Evolutionary conservation across 2,329 filamentous ascomycete species (phyloP).

Genomic region (Leptoxyphium fumago): DNA sequence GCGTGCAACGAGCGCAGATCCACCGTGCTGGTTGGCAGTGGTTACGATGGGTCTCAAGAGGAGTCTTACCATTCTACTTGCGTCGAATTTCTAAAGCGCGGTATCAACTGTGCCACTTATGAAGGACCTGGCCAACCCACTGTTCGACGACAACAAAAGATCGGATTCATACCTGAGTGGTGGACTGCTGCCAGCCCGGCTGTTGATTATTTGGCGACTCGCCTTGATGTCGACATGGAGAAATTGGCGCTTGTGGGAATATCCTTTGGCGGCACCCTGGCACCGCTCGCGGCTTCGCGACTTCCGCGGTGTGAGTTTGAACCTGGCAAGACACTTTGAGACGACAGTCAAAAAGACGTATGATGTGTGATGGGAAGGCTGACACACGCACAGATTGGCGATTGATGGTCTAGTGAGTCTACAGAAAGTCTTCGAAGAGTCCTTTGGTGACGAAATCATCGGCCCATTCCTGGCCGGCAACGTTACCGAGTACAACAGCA

Average conservation of each 20-base stretch:
- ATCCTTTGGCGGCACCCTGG: slow-evolving; percentile 12
- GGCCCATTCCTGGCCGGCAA: slow-evolving; percentile 1
- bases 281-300: slow-evolving; percentile 3
- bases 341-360: too few species aligned
- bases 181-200: slow-evolving; percentile 17
- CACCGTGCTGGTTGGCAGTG: slow-evolving; percentile 9
- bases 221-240: slow-evolving; percentile 10
- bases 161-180: slow-evolving; percentile 20
- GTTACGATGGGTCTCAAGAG: slow-evolving; percentile 18
- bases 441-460: not conserved
- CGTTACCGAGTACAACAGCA: slow-evolving; percentile 2
- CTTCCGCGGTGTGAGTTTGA: not conserved
- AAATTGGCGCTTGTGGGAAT: slow-evolving; percentile 13
- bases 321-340: too few species aligned
- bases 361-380: too few species aligned
- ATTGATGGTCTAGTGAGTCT: slow-evolving; percentile 3
- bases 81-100: slow-evolving; percentile 7
- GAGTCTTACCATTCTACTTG: slow-evolving; percentile 13
- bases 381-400: not conserved
- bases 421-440: not conserved
- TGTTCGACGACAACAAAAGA: slow-evolving; percentile 13
- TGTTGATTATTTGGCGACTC: slow-evolving; percentile 7
- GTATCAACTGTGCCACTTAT: slow-evolving; percentile 19
- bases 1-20: slow-evolving; percentile 1
- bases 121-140: slow-evolving; percentile 21